Conservation (phyloP, 1,139 yeast genomes). For the Kodamaea anthophila region DNA sequence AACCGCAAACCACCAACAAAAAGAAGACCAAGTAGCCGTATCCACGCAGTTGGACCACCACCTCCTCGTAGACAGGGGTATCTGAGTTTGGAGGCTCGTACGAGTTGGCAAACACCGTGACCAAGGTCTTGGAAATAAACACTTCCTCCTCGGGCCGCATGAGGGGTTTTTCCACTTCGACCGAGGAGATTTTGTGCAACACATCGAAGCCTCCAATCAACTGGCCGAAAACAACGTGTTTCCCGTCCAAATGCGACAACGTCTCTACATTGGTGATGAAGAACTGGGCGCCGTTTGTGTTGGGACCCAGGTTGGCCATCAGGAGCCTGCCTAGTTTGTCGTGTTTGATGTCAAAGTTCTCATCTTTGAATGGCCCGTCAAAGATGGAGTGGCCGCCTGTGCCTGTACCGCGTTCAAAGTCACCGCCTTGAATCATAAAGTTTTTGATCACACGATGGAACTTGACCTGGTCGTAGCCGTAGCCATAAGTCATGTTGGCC, state of each 20-base stretch:
- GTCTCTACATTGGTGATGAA: slow-evolving; percentile 29
- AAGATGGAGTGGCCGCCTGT: slow-evolving; percentile 30
- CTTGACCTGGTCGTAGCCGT: slow-evolving; percentile 25
- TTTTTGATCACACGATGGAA: slow-evolving; percentile 35
- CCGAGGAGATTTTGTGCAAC: slow-evolving; percentile 12
- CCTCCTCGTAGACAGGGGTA: slow-evolving; percentile 5
- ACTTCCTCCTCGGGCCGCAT: slow-evolving; percentile 12
- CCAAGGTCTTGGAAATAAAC: slow-evolving; percentile 13
- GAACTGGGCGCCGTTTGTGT: slow-evolving; percentile 39
- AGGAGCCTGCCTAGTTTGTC: slow-evolving; percentile 34
- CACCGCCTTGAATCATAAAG: slow-evolving; percentile 40
- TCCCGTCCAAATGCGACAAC: slow-evolving; percentile 37
- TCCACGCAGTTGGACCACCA: slow-evolving; percentile 8
- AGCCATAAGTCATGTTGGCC: slow-evolving; percentile 26
- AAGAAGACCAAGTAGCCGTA: slow-evolving; percentile 15
- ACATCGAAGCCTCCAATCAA: slow-evolving; percentile 32
- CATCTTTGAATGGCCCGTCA: slow-evolving; percentile 29
- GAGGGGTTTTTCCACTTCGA: slow-evolving; percentile 4
- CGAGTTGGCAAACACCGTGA: slow-evolving; percentile 1
- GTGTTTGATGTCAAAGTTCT: slow-evolving; percentile 30
- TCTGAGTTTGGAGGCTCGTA: too few relatives aligned
- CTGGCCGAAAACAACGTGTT: slow-evolving; percentile 54
- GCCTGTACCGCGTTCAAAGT: slow-evolving; percentile 22
- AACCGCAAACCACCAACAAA: slow-evolving; percentile 9
- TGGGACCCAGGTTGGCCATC: slow-evolving; percentile 39